phyloP scores from a whole-genome alignment of 2,329 filamentous ascomycete genomes.

The Calonectria naviculata region DNA sequence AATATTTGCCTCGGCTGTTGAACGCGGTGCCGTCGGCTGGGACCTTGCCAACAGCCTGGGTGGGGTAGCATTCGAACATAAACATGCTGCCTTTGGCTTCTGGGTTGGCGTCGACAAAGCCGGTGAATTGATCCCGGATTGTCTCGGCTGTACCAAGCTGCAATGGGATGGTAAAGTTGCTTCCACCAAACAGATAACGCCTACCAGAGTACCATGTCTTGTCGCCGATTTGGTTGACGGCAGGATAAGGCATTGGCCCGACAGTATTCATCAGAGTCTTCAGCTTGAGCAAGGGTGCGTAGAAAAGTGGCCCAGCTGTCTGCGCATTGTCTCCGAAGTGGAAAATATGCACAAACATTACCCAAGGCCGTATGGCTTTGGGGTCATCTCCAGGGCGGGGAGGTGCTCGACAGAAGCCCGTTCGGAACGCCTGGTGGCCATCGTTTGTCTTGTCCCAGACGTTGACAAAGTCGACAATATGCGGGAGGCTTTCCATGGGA shows the following conservation, averaged over 20 bases:
- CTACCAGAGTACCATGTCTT: constrained; percentile 49
- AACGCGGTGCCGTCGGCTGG: constrained; percentile 34
- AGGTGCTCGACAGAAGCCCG: constrained; percentile 28
- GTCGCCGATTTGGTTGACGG: constrained; percentile 52
- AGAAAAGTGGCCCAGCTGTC: constrained; percentile 41
- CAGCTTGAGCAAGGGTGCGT: constrained; percentile 49
- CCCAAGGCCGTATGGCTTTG: constrained; percentile 28
- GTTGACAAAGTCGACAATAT: constrained; percentile 45
- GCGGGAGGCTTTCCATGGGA: constrained; percentile 37
- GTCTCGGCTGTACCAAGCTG: constrained; percentile 33
- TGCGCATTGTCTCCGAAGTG: constrained; percentile 33
- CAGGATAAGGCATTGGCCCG: constrained; percentile 53
- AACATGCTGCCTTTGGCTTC: constrained; percentile 25
- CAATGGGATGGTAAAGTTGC: constrained; percentile 56
- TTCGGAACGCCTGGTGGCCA: constrained; percentile 32
- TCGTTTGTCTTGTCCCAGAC: constrained; percentile 40
- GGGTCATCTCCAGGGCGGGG: constrained; percentile 31
- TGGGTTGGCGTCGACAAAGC: constrained; percentile 27
- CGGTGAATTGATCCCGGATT: constrained; percentile 29
- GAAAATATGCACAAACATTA: constrained; percentile 29
- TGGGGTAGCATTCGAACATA: constrained; percentile 34
- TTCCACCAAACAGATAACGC: constrained; percentile 53
- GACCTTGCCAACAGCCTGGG: constrained; percentile 22
- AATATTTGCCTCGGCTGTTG: constrained; percentile 39
- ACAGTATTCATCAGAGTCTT: constrained; percentile 49